Conservation (phyloP, 345 rosid genomes). For the Capsella bursapastoris region DNA sequence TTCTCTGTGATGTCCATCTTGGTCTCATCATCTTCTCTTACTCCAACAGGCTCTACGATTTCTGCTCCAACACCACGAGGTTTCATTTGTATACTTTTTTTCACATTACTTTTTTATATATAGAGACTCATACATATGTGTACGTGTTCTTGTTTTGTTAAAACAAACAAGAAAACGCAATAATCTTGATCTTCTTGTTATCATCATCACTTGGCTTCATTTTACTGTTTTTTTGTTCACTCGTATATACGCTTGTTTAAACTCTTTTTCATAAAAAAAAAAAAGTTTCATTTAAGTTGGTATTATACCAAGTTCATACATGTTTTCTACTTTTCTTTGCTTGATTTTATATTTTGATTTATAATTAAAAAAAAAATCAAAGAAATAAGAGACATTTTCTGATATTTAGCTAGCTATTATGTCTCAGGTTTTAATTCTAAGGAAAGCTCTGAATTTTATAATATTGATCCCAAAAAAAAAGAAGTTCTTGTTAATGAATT, state of each 20-base stretch:
- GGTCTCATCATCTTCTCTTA: conserved; percentile 77
- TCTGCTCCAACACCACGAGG: conserved; percentile 29
- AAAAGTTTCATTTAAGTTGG: no score
- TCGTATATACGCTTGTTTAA: no score
- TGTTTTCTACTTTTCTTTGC: no score
- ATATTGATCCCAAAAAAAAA: conserved; percentile 1
- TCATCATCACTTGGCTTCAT: conserved; percentile 4
- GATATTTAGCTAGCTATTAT: background rate
- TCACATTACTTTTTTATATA: background rate
- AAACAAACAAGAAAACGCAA: background rate
- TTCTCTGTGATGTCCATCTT: conserved; percentile 71
- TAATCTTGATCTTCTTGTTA: background rate
- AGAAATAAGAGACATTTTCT: background rate
- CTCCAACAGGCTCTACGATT: conserved; percentile 62
- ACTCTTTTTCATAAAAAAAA: no score
- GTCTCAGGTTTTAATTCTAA: background rate
- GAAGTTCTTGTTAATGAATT: background rate
- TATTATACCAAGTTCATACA: no score
- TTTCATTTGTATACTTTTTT: background rate
- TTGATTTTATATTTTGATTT: no score
- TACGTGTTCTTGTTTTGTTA: conserved; percentile 10
- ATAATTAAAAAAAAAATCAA: no score
- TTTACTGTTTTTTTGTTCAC: no score
- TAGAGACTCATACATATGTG: background rate
- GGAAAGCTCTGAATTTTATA: background rate